These are phyloP conservation scores for Ilex asprella DNA, from an alignment of 257 asterid genomes.

Conservation along the genomic window DNA sequence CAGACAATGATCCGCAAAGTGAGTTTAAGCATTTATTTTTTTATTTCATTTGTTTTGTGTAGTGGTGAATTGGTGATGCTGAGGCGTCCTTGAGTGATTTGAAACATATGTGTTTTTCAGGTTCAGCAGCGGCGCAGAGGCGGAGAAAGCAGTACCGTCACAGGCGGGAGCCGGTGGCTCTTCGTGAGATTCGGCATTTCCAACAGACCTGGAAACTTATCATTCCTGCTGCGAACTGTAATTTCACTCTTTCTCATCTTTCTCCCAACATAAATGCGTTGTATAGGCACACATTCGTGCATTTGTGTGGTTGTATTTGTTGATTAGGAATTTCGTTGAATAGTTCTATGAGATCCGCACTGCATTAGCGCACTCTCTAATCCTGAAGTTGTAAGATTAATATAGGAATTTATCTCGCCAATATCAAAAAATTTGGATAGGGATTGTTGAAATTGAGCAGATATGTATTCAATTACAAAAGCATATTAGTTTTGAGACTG, in stretches of 20 bases:
- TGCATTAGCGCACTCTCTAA: no score
- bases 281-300: no score
- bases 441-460: no score
- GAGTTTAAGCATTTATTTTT: slow-evolving; percentile 7
- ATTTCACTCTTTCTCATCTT: slow-evolving; percentile 1
- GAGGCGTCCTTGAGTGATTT: slow-evolving; percentile 1
- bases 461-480: no score
- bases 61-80: slow-evolving; percentile 4
- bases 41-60: background rate
- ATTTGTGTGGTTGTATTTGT: no score
- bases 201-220: slow-evolving; percentile 60
- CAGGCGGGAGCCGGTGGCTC: slow-evolving; percentile 67
- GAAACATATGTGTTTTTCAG: slow-evolving; percentile 5
- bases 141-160: slow-evolving; percentile 32
- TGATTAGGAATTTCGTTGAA: no score
- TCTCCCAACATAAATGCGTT: background rate
- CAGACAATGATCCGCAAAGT: slow-evolving; percentile 29
- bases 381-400: no score
- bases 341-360: no score
- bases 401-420: no score
- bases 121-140: slow-evolving; percentile 19
- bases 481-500: no score
- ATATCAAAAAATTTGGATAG: no score
- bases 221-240: slow-evolving; percentile 76
- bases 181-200: slow-evolving; percentile 74